Base-by-base conservation (phyloP, 1,284 basidiomycete genomes). In the Ganoderma lucidum region DNA sequence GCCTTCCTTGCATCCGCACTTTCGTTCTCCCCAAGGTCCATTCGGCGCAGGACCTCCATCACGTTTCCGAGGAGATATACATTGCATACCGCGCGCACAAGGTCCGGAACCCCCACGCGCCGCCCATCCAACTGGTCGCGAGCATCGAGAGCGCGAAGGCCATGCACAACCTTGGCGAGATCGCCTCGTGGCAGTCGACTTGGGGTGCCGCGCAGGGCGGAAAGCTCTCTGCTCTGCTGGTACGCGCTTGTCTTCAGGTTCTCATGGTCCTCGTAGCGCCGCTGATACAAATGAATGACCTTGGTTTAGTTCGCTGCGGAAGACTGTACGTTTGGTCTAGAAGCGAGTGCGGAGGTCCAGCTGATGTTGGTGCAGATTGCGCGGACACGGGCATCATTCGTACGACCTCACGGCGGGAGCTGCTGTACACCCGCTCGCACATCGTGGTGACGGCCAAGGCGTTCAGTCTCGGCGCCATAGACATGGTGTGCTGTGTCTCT, bases 401-500 rank as follows among this genome's bases (percentile, higher is more conserved):
- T n/a, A 94, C 96, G 1, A 78, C 84, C 1, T 88, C 89, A 10
- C 88, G 94, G 28, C 83, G 84, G 62, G 96, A 97, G 76, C 83
- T 99, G 28, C 86, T 97, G 6, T 96, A 90, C 75, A 93, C 96
- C 3, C 90, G 97, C n/a, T 95, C 95, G 0, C 87, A 92, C 69
- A 89, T 98, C 66, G 94, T 93, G 10, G 88, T 94, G 32, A 88
- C 91, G 0, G 96, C 97, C 14, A 96, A 94, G 78, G 95, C 96
- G 4, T 95, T 92, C 76, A 89, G 89, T 0, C 83, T 98, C 1
- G 88, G 92, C 51, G 94, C 96, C 1, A 95, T 99, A 77, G 96
- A 97, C 79, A 94, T 97, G 92, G 96, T 92, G 68, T 15, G 79
- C 19, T 55, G 6, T n/a, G 30, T 32, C 28, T 32, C 5, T 55